phyloP scores from a whole-genome alignment of 116 monocot species.

The Cymodocea nodosa region DNA sequence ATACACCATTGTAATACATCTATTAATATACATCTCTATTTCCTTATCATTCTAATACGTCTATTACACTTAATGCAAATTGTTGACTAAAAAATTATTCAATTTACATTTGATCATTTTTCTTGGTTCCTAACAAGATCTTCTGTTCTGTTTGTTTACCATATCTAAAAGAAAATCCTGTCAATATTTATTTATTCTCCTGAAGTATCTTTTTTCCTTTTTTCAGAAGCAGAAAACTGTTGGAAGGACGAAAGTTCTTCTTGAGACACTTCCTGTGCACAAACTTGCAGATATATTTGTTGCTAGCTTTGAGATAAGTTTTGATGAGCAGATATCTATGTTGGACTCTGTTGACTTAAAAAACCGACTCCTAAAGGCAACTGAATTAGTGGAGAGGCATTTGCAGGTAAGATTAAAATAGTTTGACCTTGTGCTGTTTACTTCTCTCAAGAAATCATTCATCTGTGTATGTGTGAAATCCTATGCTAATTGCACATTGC shows the following conservation, averaged over 20 bases:
- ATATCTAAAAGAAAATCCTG: no score
- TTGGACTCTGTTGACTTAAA: constrained; percentile 93
- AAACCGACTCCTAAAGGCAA: constrained; percentile 81
- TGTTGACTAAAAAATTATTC: no score
- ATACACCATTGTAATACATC: no score
- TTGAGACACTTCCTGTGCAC: constrained; percentile 95
- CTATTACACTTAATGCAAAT: no score
- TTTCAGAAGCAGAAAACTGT: constrained; percentile 98
- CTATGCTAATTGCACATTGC: background rate
- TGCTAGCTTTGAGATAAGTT: constrained; percentile 97
- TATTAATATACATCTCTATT: no score
- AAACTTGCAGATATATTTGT: constrained; percentile 98
- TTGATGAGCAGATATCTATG: constrained; percentile 98
- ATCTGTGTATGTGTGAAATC: background rate
- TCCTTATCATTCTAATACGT: no score
- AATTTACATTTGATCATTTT: no score
- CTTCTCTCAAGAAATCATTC: background rate
- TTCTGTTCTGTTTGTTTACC: no score
- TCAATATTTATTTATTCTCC: no score
- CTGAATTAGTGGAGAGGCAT: constrained; percentile 87
- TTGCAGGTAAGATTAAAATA: constrained; percentile 51
- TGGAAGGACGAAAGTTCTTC: constrained; percentile 96
- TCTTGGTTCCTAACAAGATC: no score
- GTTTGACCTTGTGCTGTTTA: background rate
- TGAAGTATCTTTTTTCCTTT: background rate